These are phyloP conservation scores for Rhazya stricta DNA, from an alignment of 257 asterid genomes.

Conservation along the genomic window DNA sequence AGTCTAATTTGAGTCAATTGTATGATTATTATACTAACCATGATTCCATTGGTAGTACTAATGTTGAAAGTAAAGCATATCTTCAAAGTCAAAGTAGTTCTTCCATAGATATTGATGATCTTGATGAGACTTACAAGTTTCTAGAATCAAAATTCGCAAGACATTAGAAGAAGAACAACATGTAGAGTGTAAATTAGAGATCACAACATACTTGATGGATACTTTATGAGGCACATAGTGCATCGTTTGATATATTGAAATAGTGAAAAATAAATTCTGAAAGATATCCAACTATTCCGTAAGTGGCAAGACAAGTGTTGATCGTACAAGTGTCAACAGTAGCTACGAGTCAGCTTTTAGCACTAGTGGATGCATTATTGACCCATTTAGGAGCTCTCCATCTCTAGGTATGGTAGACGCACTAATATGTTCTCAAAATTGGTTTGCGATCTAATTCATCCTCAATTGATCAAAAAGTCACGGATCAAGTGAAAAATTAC, in stretches of 20 bases:
- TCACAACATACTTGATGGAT: background rate
- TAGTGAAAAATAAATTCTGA: constrained; percentile 11
- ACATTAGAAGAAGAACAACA: background rate
- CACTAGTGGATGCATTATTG: background rate
- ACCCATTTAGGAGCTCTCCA: background rate
- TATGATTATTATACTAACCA: background rate
- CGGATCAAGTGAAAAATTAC: too few species aligned
- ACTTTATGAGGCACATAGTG: background rate
- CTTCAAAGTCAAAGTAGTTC: background rate
- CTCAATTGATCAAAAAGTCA: too few species aligned
- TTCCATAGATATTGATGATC: background rate
- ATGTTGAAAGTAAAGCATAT: too few species aligned
- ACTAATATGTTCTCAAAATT: background rate
- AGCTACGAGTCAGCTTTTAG: background rate
- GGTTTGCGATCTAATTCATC: background rate
- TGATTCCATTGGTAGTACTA: too few species aligned
- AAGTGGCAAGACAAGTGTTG: constrained; percentile 12
- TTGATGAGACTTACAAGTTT: background rate
- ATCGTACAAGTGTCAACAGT: too few species aligned
- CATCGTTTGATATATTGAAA: constrained; percentile 7
- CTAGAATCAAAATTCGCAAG: background rate
- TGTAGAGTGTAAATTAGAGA: background rate
- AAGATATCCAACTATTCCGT: constrained; percentile 11
- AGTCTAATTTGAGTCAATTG: too few species aligned
- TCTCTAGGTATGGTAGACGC: background rate